phyloP scores from a whole-genome alignment of 768 basidiomycete species.

The Russula griseocarnosa region DNA sequence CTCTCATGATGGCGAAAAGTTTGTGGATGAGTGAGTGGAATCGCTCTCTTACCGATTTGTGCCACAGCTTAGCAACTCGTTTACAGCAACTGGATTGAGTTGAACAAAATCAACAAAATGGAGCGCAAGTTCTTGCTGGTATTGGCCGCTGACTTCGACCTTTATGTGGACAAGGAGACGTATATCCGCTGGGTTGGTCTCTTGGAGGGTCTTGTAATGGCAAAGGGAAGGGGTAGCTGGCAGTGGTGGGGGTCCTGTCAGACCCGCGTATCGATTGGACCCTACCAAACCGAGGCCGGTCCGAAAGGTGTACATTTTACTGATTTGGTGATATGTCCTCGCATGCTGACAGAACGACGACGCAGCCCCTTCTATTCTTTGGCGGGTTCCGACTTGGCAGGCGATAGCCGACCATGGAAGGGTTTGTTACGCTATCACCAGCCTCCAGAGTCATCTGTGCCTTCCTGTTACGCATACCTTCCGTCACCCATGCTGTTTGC shows the following conservation, averaged over 20 bases:
- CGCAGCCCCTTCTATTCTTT: slow-evolving; percentile 70
- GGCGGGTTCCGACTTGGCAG: slow-evolving; percentile 60
- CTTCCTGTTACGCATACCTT: slow-evolving; percentile 38
- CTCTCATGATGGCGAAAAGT: slow-evolving; percentile 98
- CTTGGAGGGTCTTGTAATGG: slow-evolving; percentile 74
- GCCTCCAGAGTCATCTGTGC: slow-evolving; percentile 39
- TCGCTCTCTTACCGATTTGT: slow-evolving; percentile 23
- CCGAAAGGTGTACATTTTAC: slow-evolving; percentile 25
- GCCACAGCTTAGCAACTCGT: slow-evolving; percentile 24
- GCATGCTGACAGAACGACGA: slow-evolving; percentile 4
- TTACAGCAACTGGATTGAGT: slow-evolving; percentile 80
- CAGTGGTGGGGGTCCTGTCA: slow-evolving; percentile 48
- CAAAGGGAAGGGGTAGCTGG: slow-evolving; percentile 65
- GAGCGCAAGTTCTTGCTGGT: slow-evolving; percentile 79
- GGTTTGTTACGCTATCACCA: slow-evolving; percentile 59
- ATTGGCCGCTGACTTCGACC: slow-evolving; percentile 73
- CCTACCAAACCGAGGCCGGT: slow-evolving; percentile 30
- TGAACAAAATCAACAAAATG: slow-evolving; percentile 86
- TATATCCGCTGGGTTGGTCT: slow-evolving; percentile 83
- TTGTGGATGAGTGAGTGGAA: slow-evolving; percentile 82
- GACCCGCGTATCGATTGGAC: slow-evolving; percentile 50
- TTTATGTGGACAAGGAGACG: slow-evolving; percentile 74
- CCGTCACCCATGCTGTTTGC: slow-evolving; percentile 30
- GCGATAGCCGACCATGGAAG: slow-evolving; percentile 51
- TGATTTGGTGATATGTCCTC: slow-evolving; percentile 7